Conservation (phyloP, 306 rosid species). For the Dryas drummondii region DNA sequence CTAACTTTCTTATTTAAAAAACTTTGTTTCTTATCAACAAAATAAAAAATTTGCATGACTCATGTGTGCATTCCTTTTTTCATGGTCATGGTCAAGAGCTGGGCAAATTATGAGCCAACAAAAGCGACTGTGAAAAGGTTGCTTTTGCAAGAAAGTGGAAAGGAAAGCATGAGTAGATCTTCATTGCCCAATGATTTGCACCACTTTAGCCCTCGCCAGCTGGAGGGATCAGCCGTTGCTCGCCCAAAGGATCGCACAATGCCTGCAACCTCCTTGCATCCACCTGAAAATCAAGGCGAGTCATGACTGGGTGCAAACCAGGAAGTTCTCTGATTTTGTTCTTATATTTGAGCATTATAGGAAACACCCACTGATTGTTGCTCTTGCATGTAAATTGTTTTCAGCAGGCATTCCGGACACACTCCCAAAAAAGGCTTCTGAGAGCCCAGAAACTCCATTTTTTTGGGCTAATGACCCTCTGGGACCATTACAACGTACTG, state of each 20-base stretch:
- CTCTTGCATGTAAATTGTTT: conserved; percentile 28
- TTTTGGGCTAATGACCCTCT: conserved; percentile 30
- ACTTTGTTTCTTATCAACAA: conserved; percentile 3
- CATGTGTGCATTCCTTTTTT: conserved; percentile 18
- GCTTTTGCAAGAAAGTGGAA: conserved; percentile 60
- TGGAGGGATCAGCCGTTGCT: conserved; percentile 40
- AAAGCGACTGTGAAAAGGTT: conserved; percentile 72
- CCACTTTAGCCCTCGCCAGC: conserved; percentile 30
- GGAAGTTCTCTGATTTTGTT: conserved; percentile 6
- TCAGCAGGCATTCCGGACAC: conserved; percentile 37
- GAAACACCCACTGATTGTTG: conserved; percentile 14
- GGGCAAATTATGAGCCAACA: conserved; percentile 78
- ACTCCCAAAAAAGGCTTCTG: conserved; percentile 32
- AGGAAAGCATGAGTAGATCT: conserved; percentile 37
- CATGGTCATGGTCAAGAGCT: conserved; percentile 55
- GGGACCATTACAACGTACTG: conserved; percentile 34
- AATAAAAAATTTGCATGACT: conserved; percentile 11
- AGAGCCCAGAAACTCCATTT: conserved; percentile 40
- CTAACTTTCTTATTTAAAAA: not conserved
- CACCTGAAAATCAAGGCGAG: conserved; percentile 48
- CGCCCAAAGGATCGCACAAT: conserved; percentile 30
- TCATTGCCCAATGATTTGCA: conserved; percentile 36
- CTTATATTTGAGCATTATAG: not conserved
- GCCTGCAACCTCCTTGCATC: conserved; percentile 41
- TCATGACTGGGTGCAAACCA: conserved; percentile 18